Evolutionary conservation across 2,329 filamentous ascomycete genomes (phyloP), one percentile per base, ranked within the genome.

Genomic region (Pochonia chlamydosporia): DNA sequence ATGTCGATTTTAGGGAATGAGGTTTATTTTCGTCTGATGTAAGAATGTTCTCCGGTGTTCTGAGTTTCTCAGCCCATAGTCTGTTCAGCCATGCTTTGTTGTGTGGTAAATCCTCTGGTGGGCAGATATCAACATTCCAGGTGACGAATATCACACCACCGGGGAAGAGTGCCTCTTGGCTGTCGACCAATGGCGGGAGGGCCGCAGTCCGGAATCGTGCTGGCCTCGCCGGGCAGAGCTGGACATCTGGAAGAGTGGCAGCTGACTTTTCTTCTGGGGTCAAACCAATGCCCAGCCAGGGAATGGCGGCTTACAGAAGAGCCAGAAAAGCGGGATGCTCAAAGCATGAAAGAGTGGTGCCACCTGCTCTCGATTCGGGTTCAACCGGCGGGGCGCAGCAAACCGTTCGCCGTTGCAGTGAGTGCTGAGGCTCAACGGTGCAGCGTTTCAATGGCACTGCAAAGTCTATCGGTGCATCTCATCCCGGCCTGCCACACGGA

Each of bases 111-210:
- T 4, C 20, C n/a, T 2, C 3, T 23, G 43, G 47, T 46, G 47
- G 47, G 43, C 43, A 49, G 47, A 49, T 46, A 41, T 23, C 18
- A 24, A 20, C 18, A 16, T 13, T 24, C 11, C 14, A 30, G 37
- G 31, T 39, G 40, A 5, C 21, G 35, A 42, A 24, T 31, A 43
- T 49, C 43, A 49, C 31, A 46, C 47, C 47, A 49, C 43, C n/a
- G 35, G 20, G 10, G 18, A 39, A 21, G 18, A 39, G 20, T 4
- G 13, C 20, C 13, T 23, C 21, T 21, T 25, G 21, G 18, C 14
- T 10, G 35, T 8, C 18, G 26, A 24, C 37, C 44, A 46, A 42
- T 42, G 28, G 9, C 18, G 28, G 10, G 9, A 7, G 13, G 25
- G 23, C 16, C 18, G 18, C n/a, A 20, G 43, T 18, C 23, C 35